Evolutionary conservation across 225 moss, liverwort and hornwort species (phyloP), one percentile per base, ranked within the genome.

Genomic region (Pseudoscleropodium purum): DNA sequence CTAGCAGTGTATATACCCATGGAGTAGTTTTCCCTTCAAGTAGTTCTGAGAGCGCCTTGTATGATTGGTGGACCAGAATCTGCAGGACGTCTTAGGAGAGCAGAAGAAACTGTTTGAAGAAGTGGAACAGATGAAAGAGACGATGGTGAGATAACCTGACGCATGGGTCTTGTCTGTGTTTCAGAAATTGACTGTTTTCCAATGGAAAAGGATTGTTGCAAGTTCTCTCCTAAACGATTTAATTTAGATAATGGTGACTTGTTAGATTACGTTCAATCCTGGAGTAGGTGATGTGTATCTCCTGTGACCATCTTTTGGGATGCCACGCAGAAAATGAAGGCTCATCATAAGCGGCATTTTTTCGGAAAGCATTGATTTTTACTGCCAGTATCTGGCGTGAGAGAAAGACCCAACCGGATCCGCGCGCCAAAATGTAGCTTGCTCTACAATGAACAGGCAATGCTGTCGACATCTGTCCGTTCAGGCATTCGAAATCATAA

Each of bases 101-200:
- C 98, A 97, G 94, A 94, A 97, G 81, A 93, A 95, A 67, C 86
- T 98, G 26, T 92, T 70, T 62, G 90, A 95, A 51, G 87, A 89
- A 37, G 65, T 98, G 90, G 96, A 97, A 66, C 92, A 90, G 64
- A 95, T 97, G 95, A 98, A 93, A 86, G 95, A 93, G 49, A 92
- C 82, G 91, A 89, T 92, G 97, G 98, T 98, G 92, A 90, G 96
- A 68, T 85, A 65, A 39, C 33, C 30, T 72, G 19, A 85, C 43
- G 27, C 70, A 39, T 39, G 63, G 77, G 21, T 37, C 34, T 90
- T 67, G 57, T 77, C 39, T 89, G 47, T 85, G 63, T 81, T 81
- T 85, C 39, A 16, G 81, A 54, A 66, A 84, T 67, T 41, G 61
- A 39, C 56, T 69, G 11, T 74, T 82, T 76, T 34, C 23, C 54